Base-by-base conservation (phyloP, 495 filamentous ascomycete species). In the Penicillium atrosanguineum region DNA sequence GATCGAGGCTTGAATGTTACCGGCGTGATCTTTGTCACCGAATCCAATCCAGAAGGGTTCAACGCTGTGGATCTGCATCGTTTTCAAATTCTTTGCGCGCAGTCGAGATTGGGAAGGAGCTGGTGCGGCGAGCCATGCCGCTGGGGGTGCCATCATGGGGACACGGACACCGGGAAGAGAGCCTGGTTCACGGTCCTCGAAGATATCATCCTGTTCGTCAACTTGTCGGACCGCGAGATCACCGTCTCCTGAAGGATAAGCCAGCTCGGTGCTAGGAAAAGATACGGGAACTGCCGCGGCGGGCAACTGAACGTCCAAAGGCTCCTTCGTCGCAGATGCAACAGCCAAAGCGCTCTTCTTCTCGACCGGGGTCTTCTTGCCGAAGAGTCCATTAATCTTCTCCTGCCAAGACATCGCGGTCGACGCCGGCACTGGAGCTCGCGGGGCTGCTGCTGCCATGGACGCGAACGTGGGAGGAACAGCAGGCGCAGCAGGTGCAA, bases 171-270 rank as follows among this genome's bases (percentile, higher is more conserved):
- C 77, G 11, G 88, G 88, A 19, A 88, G 68, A 39, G 87, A 91
- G 5, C 87, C 89, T 65, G 86, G 87, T 67, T 91, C 89, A 53
- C 87, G 87, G 63, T 92, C 87, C 53, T 90, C 89, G 50, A 93
- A 90, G 57, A 90, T 87, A 51, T 87, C 87, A 56, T 93, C 89
- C 15, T 83, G 85, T 68, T 90, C 88, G 28, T 85, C 86, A 59
- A 87, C 85, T 21, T 82, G 81, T 55, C 81, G 84, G 4, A 79
- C 82, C 37, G 73, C 78, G 21, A 71, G 46, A 45, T 76, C 69
- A n/a, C 71, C 73, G 52, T 71, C 69, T 31, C 72, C 73, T 20
- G 49, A 49, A 11, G 61, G 64, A 14, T 51, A 29, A 14, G 59
- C 66, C 48, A 44, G 59, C 31, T 57, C 59, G 23, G 61, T 67